Percentiles rank a stretch among this genome's conserved stretches.
These are phyloP conservation scores for Sicyos edulis DNA, from an alignment of 306 rosid genomes.

Conservation along the genomic window DNA sequence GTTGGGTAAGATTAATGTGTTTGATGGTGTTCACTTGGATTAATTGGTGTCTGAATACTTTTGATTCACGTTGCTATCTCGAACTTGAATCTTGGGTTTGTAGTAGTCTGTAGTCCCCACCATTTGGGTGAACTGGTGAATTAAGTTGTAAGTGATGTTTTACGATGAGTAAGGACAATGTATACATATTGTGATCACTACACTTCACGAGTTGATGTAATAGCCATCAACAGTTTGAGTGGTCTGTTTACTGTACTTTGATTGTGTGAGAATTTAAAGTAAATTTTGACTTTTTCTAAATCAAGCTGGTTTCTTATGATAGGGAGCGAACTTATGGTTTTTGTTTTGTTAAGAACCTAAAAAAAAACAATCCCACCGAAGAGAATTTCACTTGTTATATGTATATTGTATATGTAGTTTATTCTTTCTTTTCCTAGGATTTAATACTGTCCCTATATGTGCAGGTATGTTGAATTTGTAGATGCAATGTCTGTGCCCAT, in stretches of 20 bases:
- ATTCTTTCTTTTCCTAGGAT: neutral
- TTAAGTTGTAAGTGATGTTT: neutral
- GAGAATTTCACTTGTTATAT: constrained; percentile 3
- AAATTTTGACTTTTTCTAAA: neutral
- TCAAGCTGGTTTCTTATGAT: neutral
- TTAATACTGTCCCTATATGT: constrained; percentile 16
- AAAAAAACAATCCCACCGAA: too few relatives aligned
- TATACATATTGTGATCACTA: neutral
- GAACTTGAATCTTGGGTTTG: neutral
- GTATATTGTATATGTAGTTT: constrained; percentile 13
- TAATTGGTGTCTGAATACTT: neutral
- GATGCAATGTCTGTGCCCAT: constrained; percentile 97
- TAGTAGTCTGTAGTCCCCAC: neutral
- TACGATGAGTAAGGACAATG: neutral
- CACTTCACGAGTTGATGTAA: neutral
- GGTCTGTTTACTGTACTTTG: neutral
- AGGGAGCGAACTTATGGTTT: neutral
- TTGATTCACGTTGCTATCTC: neutral
- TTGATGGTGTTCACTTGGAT: neutral
- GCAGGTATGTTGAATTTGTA: constrained; percentile 87
- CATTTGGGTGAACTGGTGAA: neutral
- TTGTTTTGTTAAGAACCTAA: too few relatives aligned
- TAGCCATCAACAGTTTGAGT: neutral
- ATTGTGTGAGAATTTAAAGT: neutral
- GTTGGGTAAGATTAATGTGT: constrained; percentile 63